A percentile compares a stretch with the other conserved stretches of the same genome.
Evolutionary conservation across 2,329 filamentous ascomycete genomes (phyloP).

Genomic region (Scopulariopsis brevicaulis): DNA sequence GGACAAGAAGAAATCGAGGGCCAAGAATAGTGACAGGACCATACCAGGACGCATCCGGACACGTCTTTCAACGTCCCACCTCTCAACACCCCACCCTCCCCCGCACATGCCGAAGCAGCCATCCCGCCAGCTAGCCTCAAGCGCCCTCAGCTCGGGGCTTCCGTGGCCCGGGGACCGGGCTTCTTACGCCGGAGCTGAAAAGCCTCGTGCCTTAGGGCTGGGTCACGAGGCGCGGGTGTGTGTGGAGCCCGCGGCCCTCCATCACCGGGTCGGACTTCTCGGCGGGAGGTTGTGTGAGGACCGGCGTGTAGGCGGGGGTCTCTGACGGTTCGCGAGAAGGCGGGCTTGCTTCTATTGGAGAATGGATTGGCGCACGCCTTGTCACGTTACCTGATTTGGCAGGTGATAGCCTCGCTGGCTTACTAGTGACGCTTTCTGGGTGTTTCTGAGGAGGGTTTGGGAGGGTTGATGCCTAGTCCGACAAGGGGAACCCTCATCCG

Average conservation of each 20-base stretch:
- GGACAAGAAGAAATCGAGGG: not conserved
- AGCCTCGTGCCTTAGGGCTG: not conserved
- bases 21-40: not conserved
- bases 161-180: not conserved
- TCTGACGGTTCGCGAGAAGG: not conserved
- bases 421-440: not conserved
- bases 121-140: not conserved
- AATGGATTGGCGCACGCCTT: not conserved
- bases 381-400: not conserved
- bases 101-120: not conserved
- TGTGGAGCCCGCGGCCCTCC: not conserved
- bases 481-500: not conserved
- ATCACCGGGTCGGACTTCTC: not conserved
- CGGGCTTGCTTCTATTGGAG: not conserved
- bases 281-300: not conserved
- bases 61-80: not conserved
- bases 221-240: not conserved
- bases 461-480: not conserved
- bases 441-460: not conserved
- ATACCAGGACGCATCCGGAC: not conserved
- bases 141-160: not conserved
- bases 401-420: not conserved
- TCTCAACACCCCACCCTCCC: not conserved
- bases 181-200: not conserved
- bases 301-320: not conserved